Conservation (phyloP, 78 protist species). For the Cyanophora paradoxa region DNA sequence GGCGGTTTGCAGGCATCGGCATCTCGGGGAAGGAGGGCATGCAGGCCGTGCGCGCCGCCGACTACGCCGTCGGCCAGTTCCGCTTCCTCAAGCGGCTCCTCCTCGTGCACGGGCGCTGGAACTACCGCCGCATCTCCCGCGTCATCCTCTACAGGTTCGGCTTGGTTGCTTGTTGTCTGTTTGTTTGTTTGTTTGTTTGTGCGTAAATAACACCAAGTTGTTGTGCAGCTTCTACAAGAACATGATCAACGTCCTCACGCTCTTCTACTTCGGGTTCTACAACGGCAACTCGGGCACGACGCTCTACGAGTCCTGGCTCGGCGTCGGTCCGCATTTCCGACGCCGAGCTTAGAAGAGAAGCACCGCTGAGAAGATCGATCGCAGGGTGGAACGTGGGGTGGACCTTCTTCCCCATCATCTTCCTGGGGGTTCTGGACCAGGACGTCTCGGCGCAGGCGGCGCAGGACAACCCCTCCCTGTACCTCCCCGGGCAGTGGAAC, state of each 20-base stretch:
- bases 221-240: constrained; percentile 57
- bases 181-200: too few relatives aligned
- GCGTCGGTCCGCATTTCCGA: too few relatives aligned
- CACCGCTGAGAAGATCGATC: too few relatives aligned
- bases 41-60: constrained; percentile 52
- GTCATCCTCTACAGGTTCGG: constrained; percentile 61
- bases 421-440: constrained; percentile 58
- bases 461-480: background rate
- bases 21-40: constrained; percentile 61
- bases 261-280: constrained; percentile 30
- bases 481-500: background rate
- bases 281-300: constrained; percentile 45
- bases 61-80: constrained; percentile 60
- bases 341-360: too few relatives aligned
- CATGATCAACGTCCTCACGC: constrained; percentile 10
- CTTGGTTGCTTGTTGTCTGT: too few relatives aligned
- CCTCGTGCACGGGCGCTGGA: constrained; percentile 80
- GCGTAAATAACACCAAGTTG: too few relatives aligned
- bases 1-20: too few relatives aligned
- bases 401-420: constrained; percentile 52
- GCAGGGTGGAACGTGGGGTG: constrained; percentile 29
- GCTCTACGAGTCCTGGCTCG: constrained; percentile 34
- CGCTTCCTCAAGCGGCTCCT: constrained; percentile 48
- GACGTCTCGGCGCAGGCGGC: constrained; percentile 22
- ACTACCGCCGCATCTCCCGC: constrained; percentile 74